These are phyloP conservation scores for Daucus carota DNA, from an alignment of 129 eudicot genomes.

Conservation along the genomic window DNA sequence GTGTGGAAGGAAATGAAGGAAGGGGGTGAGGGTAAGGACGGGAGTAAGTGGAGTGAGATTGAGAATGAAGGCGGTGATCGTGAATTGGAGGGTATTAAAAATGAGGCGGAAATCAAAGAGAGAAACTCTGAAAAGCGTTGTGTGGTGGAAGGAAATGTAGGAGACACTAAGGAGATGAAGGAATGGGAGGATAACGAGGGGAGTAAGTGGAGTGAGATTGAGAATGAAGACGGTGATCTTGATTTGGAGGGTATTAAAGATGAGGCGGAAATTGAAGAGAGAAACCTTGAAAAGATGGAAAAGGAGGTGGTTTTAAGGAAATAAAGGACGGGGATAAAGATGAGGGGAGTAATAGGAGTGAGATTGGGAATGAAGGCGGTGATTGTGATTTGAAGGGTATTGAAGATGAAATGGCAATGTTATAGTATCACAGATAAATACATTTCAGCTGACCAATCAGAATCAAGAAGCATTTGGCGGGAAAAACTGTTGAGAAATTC, in stretches of 20 bases:
- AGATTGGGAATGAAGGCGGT: not conserved
- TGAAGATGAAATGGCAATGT: too few relatives aligned
- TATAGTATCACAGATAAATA: too few relatives aligned
- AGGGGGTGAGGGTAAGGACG: not conserved
- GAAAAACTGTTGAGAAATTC: too few relatives aligned
- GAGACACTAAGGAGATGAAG: not conserved
- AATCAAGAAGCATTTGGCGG: too few relatives aligned
- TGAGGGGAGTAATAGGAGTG: not conserved
- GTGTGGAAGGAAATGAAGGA: conserved; percentile 8
- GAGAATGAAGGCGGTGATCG: conserved; percentile 1
- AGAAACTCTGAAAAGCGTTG: too few relatives aligned
- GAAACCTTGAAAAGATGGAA: not conserved
- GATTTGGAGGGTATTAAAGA: not conserved
- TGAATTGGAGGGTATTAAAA: not conserved
- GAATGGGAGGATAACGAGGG: too few relatives aligned
- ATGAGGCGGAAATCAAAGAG: not conserved
- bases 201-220: conserved; percentile 4
- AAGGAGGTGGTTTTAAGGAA: not conserved
- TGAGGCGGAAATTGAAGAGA: not conserved
- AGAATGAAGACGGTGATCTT: not conserved
- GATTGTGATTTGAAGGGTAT: too few relatives aligned
- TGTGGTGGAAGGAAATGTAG: conserved; percentile 5
- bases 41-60: conserved; percentile 1
- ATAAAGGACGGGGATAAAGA: not conserved
- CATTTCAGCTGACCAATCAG: too few relatives aligned